These are phyloP conservation scores for Serendipita sp. DNA, from an alignment of 1,284 basidiomycete species.

Conservation along the genomic window DNA sequence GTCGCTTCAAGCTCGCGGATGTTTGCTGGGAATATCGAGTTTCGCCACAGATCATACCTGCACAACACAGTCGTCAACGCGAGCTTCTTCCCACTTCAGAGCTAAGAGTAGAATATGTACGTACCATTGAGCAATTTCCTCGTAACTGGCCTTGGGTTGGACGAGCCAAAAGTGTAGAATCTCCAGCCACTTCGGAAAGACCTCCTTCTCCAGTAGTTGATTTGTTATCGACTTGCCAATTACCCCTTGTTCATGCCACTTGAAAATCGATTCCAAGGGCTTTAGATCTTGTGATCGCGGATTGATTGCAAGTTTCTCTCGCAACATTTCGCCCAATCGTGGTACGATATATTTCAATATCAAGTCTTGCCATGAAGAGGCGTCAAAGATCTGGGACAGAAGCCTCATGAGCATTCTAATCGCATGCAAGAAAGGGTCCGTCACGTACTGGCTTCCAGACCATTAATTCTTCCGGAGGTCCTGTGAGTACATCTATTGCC, in stretches of 20 bases:
- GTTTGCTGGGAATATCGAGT: slow-evolving; percentile 33
- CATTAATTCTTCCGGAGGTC: slow-evolving; percentile 56
- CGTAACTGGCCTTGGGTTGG: slow-evolving; percentile 68
- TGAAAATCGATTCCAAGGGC: slow-evolving; percentile 64
- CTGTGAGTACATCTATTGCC: slow-evolving; percentile 62
- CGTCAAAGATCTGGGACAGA: slow-evolving; percentile 46
- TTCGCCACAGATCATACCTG: background rate
- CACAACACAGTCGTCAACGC: background rate
- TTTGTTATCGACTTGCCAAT: slow-evolving; percentile 65
- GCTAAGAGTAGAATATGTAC: slow-evolving; percentile 14
- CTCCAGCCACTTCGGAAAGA: slow-evolving; percentile 94
- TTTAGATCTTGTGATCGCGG: slow-evolving; percentile 77
- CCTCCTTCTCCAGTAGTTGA: slow-evolving; percentile 74
- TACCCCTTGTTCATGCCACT: slow-evolving; percentile 49
- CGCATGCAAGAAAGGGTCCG: slow-evolving; percentile 7
- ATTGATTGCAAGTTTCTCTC: slow-evolving; percentile 76
- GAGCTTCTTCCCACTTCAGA: background rate
- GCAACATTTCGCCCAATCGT: slow-evolving; percentile 66
- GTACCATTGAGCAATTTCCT: slow-evolving; percentile 88
- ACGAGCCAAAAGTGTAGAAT: slow-evolving; percentile 85
- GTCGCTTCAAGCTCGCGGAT: slow-evolving; percentile 52
- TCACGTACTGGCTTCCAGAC: slow-evolving; percentile 69
- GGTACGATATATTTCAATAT: slow-evolving; percentile 84
- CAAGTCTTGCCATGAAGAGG: slow-evolving; percentile 80
- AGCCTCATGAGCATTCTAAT: slow-evolving; percentile 13